Evolutionary conservation across 306 rosid species (phyloP).

Genomic region (Lathyrus aphaca): DNA sequence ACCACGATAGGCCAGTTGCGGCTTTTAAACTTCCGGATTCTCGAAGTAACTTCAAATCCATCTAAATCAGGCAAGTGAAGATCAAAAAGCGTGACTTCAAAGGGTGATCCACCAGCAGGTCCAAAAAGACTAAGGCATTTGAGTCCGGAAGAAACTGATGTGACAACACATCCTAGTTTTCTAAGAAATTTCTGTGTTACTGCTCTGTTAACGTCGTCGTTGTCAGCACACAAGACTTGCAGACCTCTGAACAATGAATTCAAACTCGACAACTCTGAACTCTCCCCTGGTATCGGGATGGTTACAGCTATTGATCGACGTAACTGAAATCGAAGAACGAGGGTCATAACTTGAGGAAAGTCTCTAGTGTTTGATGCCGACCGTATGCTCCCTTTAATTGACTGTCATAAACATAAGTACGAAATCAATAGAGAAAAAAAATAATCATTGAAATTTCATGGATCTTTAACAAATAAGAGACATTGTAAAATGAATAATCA

Average conservation of each 20-base stretch:
- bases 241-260: slow-evolving; percentile 66
- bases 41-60: slow-evolving; percentile 71
- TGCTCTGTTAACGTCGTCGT: slow-evolving; percentile 66
- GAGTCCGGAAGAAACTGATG: slow-evolving; percentile 68
- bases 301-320: slow-evolving; percentile 52
- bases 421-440: slow-evolving; percentile 20
- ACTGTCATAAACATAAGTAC: slow-evolving; percentile 43
- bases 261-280: slow-evolving; percentile 55
- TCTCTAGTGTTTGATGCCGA: slow-evolving; percentile 68
- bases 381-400: slow-evolving; percentile 89
- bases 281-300: slow-evolving; percentile 62
- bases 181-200: slow-evolving; percentile 71
- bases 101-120: slow-evolving; percentile 47
- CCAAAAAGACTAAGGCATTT: slow-evolving; percentile 68
- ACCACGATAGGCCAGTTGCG: slow-evolving; percentile 71
- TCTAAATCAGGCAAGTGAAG: slow-evolving; percentile 77
- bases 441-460: slow-evolving; percentile 10
- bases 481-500: not conserved
- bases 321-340: slow-evolving; percentile 69
- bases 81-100: slow-evolving; percentile 69
- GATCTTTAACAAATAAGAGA: too few species aligned
- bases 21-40: slow-evolving; percentile 69
- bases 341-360: slow-evolving; percentile 66
- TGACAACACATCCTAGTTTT: slow-evolving; percentile 79
- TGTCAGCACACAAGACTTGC: slow-evolving; percentile 72